Base-by-base conservation (phyloP, 345 rosid genomes). In the Theobroma cacao region DNA sequence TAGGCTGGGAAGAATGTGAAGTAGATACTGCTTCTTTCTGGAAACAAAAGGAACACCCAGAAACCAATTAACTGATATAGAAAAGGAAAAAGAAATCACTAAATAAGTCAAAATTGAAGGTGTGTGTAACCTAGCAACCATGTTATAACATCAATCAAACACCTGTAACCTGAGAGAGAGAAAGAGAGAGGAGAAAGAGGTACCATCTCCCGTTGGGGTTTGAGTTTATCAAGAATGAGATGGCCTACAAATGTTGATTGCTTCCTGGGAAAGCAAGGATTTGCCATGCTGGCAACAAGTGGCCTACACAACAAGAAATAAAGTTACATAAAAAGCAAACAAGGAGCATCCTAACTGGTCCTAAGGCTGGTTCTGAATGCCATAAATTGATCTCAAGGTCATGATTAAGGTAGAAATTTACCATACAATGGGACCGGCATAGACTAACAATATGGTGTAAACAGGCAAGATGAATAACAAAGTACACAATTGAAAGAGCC, bases 1-100 rank as follows among this genome's bases (percentile, higher is more conserved):
- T 97, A 14, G 93, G 90, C 82, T 97, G 98, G 81, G 98, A 86
- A 80, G 88, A 90, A 87, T 92, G 99, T 40, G 99, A 91, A 64
- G 96, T 93, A 83, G 98, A 87, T 69, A 93, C 89, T 1, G 94
- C 91, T 77, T 89, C 91, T 84, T 85, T 90, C 99, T 97, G 84
- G 71, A 71, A 17, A 36, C 0, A 72, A 72, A 5, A 66, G 7
- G 53, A 58, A 59, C 31, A 26, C 31, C 24, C 33, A 45, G 26
- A 22, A 56, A 68, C 60, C 48, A 56, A 50, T 52, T 72, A 72
- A 50, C 3, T 18, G 41, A 20, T 43, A 47, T 28, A 36, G 69
- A 61, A 55, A 40, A 26, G 41, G 33, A 41, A 52, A 65, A n/a
- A 33, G 30, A 60, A 60, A 34, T 7, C 8, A 47, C 47, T 5